These are phyloP conservation scores for Helicocarpus griseus DNA, from an alignment of 2,329 filamentous ascomycete genomes.

Conservation along the genomic window DNA sequence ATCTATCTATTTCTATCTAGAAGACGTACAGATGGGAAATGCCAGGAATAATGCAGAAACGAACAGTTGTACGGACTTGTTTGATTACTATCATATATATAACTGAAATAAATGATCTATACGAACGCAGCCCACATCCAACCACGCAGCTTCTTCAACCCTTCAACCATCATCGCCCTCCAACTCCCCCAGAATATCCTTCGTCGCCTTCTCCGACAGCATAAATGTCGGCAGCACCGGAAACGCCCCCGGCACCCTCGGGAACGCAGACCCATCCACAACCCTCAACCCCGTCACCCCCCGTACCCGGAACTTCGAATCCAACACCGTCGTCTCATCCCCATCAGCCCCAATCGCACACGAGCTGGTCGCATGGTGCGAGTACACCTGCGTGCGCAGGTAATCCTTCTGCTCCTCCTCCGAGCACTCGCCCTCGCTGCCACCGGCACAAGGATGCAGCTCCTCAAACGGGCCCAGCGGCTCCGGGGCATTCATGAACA, in stretches of 20 bases:
- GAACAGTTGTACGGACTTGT: too few relatives aligned
- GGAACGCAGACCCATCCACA: slow-evolving; percentile 53
- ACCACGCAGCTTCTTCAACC: neutral
- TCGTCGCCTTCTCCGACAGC: slow-evolving; percentile 52
- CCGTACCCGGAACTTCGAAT: slow-evolving; percentile 48
- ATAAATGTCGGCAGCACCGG: slow-evolving; percentile 46
- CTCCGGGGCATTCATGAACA: neutral
- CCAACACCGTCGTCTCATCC: slow-evolving; percentile 47
- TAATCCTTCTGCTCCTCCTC: slow-evolving; percentile 2
- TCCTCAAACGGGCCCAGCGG: neutral
- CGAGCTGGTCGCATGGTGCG: slow-evolving; percentile 43
- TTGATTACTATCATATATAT: too few relatives aligned
- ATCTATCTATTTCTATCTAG: too few relatives aligned
- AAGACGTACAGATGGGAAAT: too few relatives aligned
- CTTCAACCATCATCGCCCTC: slow-evolving; percentile 4
- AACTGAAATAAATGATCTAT: too few relatives aligned
- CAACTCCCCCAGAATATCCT: slow-evolving; percentile 47
- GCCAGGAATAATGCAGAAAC: too few relatives aligned
- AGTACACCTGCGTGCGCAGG: neutral
- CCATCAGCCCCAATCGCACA: slow-evolving; percentile 41
- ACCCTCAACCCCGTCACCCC: slow-evolving; percentile 48
- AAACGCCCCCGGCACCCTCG: slow-evolving; percentile 47
- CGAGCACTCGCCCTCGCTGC: neutral
- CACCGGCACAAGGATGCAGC: neutral
- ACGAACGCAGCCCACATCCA: neutral